Evolutionary conservation across 495 filamentous ascomycete species (phyloP).

Genomic region (Pseudoneurospora amorphoporcata): DNA sequence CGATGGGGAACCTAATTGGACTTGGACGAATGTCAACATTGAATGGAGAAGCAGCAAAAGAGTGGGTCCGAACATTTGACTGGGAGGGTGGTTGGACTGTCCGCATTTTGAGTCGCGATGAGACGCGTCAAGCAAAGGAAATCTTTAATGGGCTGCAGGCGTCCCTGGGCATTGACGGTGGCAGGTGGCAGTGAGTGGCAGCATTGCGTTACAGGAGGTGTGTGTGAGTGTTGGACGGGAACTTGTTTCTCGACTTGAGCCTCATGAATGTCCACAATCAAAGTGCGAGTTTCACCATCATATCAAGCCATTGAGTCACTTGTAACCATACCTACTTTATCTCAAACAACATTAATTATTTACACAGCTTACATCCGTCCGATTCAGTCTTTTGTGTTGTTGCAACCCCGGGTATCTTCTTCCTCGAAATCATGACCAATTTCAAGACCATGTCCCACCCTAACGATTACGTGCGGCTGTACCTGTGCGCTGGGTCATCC

Average conservation of each 20-base stretch:
- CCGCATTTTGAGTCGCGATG: background rate
- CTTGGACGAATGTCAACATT: background rate
- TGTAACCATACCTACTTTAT: background rate
- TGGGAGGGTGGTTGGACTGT: background rate
- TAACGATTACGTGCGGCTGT: background rate
- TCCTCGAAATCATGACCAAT: background rate
- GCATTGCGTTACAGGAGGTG: background rate
- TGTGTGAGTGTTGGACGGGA: background rate
- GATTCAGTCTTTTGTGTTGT: fast-evolving
- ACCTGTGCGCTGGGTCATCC: background rate
- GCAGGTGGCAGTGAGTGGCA: background rate
- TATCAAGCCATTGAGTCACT: background rate
- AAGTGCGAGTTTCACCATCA: background rate
- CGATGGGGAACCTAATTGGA: background rate
- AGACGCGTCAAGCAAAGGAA: background rate
- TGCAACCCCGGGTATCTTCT: background rate
- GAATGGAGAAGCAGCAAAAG: background rate
- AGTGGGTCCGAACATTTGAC: background rate
- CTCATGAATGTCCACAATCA: background rate
- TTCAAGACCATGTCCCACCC: background rate
- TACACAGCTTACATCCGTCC: background rate
- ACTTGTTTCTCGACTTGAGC: background rate
- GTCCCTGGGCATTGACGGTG: background rate
- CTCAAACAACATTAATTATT: fast-evolving
- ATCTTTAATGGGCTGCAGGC: background rate